Evolutionary conservation across 2,329 filamentous ascomycete genomes (phyloP).

Genomic region (Podosphaera aphanis): DNA sequence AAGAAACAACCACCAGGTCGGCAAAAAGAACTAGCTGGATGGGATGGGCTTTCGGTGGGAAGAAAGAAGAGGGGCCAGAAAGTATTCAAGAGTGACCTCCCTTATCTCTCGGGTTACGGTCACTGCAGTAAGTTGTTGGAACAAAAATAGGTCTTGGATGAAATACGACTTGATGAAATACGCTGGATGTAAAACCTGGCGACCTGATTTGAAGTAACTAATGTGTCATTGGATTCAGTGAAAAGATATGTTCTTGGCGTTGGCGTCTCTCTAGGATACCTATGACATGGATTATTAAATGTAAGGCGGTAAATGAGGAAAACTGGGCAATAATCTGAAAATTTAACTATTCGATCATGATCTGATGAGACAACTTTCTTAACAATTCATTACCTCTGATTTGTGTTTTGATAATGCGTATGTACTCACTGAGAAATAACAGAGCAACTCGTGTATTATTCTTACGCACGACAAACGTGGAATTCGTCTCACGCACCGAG

Average conservation of each 20-base stretch:
- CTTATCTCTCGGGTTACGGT: not conserved
- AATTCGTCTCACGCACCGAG: too few species aligned
- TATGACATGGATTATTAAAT: not conserved
- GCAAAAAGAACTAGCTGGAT: slow-evolving; percentile 40
- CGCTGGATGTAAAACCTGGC: not conserved
- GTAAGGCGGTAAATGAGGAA: not conserved
- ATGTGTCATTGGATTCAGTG: not conserved
- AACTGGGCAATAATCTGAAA: not conserved
- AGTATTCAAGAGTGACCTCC: not conserved
- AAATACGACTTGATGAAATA: not conserved
- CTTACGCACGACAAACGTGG: too few species aligned
- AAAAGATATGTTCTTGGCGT: not conserved
- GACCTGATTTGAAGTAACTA: not conserved
- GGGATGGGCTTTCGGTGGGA: slow-evolving; percentile 26
- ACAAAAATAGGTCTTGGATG: not conserved
- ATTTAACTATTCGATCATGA: too few species aligned
- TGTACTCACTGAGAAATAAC: too few species aligned
- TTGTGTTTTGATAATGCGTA: too few species aligned
- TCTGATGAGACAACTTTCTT: too few species aligned
- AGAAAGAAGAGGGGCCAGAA: slow-evolving; percentile 7
- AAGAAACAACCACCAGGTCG: slow-evolving; percentile 22
- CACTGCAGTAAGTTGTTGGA: not conserved
- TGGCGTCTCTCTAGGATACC: not conserved
- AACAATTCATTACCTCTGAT: too few species aligned
- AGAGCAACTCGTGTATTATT: too few species aligned